Base-by-base conservation (phyloP, 805 yeast genomes). In the Starmerella sirachaensis region DNA sequence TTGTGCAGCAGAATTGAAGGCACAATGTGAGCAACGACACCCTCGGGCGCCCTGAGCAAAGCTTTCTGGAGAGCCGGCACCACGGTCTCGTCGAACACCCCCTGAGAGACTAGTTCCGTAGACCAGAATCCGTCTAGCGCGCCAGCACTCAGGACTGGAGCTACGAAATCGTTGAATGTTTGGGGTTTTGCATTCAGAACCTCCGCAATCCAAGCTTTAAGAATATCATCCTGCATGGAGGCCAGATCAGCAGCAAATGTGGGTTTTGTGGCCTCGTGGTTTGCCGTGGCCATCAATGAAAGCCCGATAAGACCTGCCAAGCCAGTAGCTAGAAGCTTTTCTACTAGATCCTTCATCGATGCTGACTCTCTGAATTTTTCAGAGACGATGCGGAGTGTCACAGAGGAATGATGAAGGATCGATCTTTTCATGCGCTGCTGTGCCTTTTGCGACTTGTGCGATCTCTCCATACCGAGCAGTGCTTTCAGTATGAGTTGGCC, bases 21-120 rank as follows among this genome's bases (percentile, higher is more conserved):
- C 2, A 79, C 54, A n/a, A 77, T 54, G 14, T 51, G 47, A n/a
- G 66, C 67, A 40, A 83, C 70, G 0, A 82, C 70, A 26, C 63
- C 57, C 52, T 84, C 95, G 0, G 94, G 78, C 2, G 93, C 73
- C 56, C 94, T 70, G 46, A 86, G 63, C 34, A 78, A 64, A 1
- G 86, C 70, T 53, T 79, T 83, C 50, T 81, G 86, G 33, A 86
- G 50, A 14, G 70, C 66, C 2, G 93, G 83, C 6, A 74, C 57
- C 13, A 79, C 50, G 6, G 46, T 36, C 2, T 57, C 44, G 16
- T 53, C 55, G 35, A 76, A 63, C 4, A 58, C 53, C 0, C 57
- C 63, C 13, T 60, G 57, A 7, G 57, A 48, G 12, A 76, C 51
- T 8, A 47, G 14, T 3, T 11, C 36, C 3, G 14, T 25, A 1